Conservation (phyloP, 2,329 filamentous ascomycete species). For the Arachnomyces sp. region DNA sequence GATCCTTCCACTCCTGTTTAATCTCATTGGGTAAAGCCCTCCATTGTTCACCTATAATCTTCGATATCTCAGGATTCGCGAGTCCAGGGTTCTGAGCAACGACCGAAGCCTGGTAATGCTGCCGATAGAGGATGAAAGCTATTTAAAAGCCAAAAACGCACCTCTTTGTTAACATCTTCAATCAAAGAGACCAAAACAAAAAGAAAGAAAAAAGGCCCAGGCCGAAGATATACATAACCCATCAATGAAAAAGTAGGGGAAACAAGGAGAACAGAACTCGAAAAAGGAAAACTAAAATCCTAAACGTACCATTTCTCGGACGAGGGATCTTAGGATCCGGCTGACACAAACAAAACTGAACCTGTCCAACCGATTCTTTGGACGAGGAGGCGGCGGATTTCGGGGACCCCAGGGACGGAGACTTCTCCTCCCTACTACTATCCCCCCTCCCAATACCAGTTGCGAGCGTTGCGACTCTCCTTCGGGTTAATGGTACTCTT, state of each 20-base stretch:
- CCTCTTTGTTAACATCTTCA: slow-evolving; percentile 2
- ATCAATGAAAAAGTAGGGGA: slow-evolving; percentile 3
- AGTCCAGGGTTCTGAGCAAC: slow-evolving; percentile 77
- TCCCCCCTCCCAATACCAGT: slow-evolving; percentile 14
- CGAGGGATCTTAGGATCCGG: slow-evolving; percentile 63
- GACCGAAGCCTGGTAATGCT: slow-evolving; percentile 79
- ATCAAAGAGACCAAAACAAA: slow-evolving; percentile 7
- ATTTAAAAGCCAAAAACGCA: slow-evolving; percentile 28
- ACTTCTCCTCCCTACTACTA: slow-evolving; percentile 5
- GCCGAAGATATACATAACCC: slow-evolving; percentile 9
- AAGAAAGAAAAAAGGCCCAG: slow-evolving; percentile 18
- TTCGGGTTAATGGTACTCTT: too few species aligned
- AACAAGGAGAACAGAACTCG: slow-evolving; percentile 7
- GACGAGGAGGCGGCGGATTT: slow-evolving; percentile 26
- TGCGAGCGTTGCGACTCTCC: slow-evolving; percentile 10
- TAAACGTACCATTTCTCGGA: slow-evolving; percentile 58
- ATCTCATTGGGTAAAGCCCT: slow-evolving; percentile 62
- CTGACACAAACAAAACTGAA: slow-evolving; percentile 59
- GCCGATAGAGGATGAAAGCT: slow-evolving; percentile 98
- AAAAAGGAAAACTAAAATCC: slow-evolving; percentile 13
- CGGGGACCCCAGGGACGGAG: slow-evolving; percentile 27
- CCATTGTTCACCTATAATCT: slow-evolving; percentile 94
- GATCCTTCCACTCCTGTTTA: slow-evolving; percentile 77
- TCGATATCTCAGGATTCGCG: slow-evolving; percentile 91
- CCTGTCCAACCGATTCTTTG: slow-evolving; percentile 35